Percentiles rank a stretch among this genome's conserved stretches.
These are phyloP conservation scores for Phytophthora vignae DNA, from an alignment of 352 stramenopile species.

Conservation along the genomic window DNA sequence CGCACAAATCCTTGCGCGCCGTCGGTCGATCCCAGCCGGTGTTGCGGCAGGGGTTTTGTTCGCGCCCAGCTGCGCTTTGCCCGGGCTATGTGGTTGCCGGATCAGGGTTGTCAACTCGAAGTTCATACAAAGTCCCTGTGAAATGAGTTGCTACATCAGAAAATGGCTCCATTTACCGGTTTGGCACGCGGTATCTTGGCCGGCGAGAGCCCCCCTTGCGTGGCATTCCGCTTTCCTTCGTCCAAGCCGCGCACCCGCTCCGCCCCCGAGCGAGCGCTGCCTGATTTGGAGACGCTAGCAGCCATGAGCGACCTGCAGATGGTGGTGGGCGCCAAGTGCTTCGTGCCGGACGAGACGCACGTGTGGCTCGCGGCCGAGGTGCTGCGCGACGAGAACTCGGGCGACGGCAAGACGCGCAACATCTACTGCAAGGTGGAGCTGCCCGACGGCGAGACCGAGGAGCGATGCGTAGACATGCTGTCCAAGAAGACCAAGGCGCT, in stretches of 20 bases:
- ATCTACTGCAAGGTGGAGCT: slow-evolving; percentile 75
- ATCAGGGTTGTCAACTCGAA: slow-evolving; percentile 12
- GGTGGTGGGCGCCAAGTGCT: slow-evolving; percentile 82
- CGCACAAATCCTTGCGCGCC: slow-evolving; percentile 29
- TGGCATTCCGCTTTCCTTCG: slow-evolving; percentile 34
- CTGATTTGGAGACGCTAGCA: slow-evolving; percentile 39
- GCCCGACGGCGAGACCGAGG: slow-evolving; percentile 51
- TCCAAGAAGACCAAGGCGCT: slow-evolving; percentile 78
- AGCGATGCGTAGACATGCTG: slow-evolving; percentile 77
- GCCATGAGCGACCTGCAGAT: slow-evolving; percentile 64
- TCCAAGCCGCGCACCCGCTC: slow-evolving; percentile 11
- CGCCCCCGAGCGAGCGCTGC: background rate
- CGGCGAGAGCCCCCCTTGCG: slow-evolving; percentile 13
- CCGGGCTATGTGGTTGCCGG: slow-evolving; percentile 28
- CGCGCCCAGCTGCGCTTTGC: slow-evolving; percentile 28
- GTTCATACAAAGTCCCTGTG: slow-evolving; percentile 13
- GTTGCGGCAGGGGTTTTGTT: slow-evolving; percentile 12
- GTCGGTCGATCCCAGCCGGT: slow-evolving; percentile 22
- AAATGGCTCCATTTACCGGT: slow-evolving; percentile 35
- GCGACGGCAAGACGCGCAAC: slow-evolving; percentile 68
- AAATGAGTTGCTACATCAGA: slow-evolving; percentile 20
- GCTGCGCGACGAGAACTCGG: slow-evolving; percentile 69
- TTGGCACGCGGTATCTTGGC: slow-evolving; percentile 24
- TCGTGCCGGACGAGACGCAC: slow-evolving; percentile 86
- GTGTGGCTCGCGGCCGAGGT: slow-evolving; percentile 86